Conservation (phyloP, 225 moss, liverwort and hornwort species). For the Polytrichum formosum region DNA sequence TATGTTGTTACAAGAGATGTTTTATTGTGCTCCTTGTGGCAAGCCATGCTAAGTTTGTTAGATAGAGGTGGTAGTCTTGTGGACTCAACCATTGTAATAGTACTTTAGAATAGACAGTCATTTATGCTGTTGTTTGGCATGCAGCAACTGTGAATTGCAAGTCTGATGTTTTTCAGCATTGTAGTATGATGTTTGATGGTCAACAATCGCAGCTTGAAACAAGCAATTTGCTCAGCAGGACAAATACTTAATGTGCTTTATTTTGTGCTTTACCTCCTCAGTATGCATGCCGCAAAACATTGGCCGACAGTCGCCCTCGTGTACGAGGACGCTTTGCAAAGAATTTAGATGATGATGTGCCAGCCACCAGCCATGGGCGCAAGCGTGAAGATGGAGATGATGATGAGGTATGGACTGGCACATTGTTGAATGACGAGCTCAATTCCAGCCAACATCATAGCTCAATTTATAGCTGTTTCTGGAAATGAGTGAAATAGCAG, state of each 20-base stretch:
- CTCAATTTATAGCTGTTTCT: not conserved
- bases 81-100: no score
- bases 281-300: constrained; percentile 97
- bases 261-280: constrained; percentile 19
- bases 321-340: constrained; percentile 96
- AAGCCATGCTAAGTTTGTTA: not conserved
- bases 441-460: not conserved
- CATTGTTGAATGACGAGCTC: not conserved
- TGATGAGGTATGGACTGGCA: constrained; percentile 60
- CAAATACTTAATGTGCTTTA: no score
- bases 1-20: no score
- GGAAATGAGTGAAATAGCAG: not conserved
- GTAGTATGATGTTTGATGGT: no score
- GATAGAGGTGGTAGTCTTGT: not conserved
- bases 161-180: no score
- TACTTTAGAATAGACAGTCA: no score
- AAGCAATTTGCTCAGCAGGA: no score
- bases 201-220: no score
- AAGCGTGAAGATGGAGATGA: constrained; percentile 93
- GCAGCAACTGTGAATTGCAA: no score
- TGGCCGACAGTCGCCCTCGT: constrained; percentile 95
- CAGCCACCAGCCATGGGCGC: constrained; percentile 35
- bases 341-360: constrained; percentile 81
- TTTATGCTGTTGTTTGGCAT: no score
- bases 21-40: constrained; percentile 4